Percentiles rank a stretch among this genome's conserved stretches.
These are phyloP conservation scores for Erysiphe pulchra DNA, from an alignment of 2,329 filamentous ascomycete genomes.

Conservation along the genomic window DNA sequence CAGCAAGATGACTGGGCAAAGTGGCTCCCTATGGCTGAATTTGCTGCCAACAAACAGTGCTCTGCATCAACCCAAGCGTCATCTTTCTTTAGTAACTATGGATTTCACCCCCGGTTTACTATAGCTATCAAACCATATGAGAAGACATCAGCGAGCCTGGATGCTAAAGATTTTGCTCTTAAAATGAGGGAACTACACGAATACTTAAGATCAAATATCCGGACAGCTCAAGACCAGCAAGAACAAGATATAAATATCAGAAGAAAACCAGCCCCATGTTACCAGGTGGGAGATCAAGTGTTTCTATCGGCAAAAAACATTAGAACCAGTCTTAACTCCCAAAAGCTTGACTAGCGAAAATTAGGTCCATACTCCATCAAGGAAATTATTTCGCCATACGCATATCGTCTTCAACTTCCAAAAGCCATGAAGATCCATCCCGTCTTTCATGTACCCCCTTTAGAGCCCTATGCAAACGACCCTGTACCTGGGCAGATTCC, in stretches of 20 bases:
- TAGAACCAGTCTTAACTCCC: background rate
- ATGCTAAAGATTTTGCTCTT: background rate
- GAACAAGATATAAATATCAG: background rate
- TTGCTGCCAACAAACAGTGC: constrained; percentile 1
- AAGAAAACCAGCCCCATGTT: background rate
- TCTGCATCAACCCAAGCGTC: background rate
- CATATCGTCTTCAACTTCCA: background rate
- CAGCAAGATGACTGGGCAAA: constrained; percentile 2
- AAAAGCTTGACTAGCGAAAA: background rate
- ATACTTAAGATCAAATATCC: background rate
- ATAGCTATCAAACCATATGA: background rate
- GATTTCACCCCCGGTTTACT: background rate
- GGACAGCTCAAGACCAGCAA: background rate
- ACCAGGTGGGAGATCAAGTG: background rate
- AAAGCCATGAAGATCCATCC: constrained; percentile 1
- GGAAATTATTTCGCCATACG: background rate
- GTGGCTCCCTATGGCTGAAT: constrained; percentile 1
- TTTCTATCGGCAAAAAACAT: constrained; percentile 1
- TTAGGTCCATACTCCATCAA: background rate
- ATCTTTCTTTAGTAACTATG: constrained; percentile 1
- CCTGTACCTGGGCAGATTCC: background rate
- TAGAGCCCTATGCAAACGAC: background rate
- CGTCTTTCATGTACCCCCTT: constrained; percentile 1
- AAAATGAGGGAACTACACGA: background rate
- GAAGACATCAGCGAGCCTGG: background rate